Base-by-base conservation (phyloP, 257 asterid species). In the Przewalskia tangutica region DNA sequence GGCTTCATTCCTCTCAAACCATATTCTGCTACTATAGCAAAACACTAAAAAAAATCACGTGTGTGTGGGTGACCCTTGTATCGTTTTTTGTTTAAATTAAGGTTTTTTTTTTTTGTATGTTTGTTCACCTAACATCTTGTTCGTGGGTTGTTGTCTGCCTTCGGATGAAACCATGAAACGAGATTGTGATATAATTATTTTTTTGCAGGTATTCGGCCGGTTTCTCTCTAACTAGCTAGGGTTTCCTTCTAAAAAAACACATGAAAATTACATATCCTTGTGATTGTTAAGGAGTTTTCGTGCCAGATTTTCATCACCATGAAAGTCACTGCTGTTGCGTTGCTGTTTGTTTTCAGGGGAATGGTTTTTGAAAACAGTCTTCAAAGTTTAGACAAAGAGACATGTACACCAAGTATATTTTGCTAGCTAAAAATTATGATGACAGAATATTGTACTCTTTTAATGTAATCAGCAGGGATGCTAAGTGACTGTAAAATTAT, bases 1-100 rank as follows among this genome's bases (percentile, higher is more conserved):
- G 83, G 83, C 83, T 80, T 80, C 83, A 86, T 84, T 84, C 89
- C 89, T 84, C 86, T 80, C 83, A 84, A 86, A 67, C 55, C 84
- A 82, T 80, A 66, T 76, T 63, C 65, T 8, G 18, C 46, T n/a
- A 0, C 17, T 46, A 80, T 1, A 80, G 16, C 14, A 54, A 2
- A 77, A 17, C 3, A 46, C 42, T 55, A 23, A 44, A 38, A 1
- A 4, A 8, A 5, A 18, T 18, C 34, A 59, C 34, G 5, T 59
- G 7, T 59, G 2, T 7, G 8, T 7, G 32, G 32, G 32, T 56
- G 5, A n/a, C 12, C 5, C 32, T n/a, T 18, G 3, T 59, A n/a
- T 32, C 0, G 3, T 2, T 11, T 27, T 20, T 6, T 46, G 14
- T 7, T 48, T 70, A 10, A 44, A n/a, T 44, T 68, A 17, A 5